These are phyloP conservation scores for Heliocybe sulcata DNA, from an alignment of 1,284 basidiomycete genomes.

Conservation along the genomic window DNA sequence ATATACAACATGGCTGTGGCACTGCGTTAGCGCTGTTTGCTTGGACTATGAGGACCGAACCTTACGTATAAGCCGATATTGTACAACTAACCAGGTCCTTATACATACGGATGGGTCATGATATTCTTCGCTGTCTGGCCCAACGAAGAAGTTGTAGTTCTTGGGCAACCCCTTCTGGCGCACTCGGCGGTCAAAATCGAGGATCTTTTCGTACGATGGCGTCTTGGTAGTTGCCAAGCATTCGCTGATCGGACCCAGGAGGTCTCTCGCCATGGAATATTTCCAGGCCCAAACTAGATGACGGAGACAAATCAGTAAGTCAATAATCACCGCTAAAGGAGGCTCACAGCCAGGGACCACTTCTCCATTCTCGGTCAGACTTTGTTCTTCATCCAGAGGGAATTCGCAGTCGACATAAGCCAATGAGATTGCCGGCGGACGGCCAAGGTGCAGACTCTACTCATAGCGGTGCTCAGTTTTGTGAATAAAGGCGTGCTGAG, in stretches of 20 bases:
- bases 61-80: slow-evolving; percentile 11
- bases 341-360: slow-evolving; percentile 32
- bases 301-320: background rate
- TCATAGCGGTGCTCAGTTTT: background rate
- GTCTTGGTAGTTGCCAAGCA: slow-evolving; percentile 55
- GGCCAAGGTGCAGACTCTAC: slow-evolving; percentile 56
- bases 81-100: slow-evolving; percentile 13
- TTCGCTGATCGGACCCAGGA: slow-evolving; percentile 54
- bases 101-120: slow-evolving; percentile 42
- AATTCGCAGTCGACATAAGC: slow-evolving; percentile 60
- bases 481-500: slow-evolving; percentile 2
- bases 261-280: slow-evolving; percentile 38
- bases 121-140: slow-evolving; percentile 32
- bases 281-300: background rate
- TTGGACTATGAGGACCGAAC: background rate
- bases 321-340: background rate
- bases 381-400: slow-evolving; percentile 23
- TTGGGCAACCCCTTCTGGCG: slow-evolving; percentile 55
- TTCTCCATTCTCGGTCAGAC: slow-evolving; percentile 4
- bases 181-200: slow-evolving; percentile 63
- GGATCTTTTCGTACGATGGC: slow-evolving; percentile 58
- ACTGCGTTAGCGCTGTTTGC: background rate
- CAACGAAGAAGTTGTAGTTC: slow-evolving; percentile 43
- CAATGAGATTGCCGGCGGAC: slow-evolving; percentile 55
- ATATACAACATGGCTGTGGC: slow-evolving; percentile 25